Evolutionary conservation across 2,329 filamentous ascomycete species (phyloP).

Genomic region (Fusarium citri): DNA sequence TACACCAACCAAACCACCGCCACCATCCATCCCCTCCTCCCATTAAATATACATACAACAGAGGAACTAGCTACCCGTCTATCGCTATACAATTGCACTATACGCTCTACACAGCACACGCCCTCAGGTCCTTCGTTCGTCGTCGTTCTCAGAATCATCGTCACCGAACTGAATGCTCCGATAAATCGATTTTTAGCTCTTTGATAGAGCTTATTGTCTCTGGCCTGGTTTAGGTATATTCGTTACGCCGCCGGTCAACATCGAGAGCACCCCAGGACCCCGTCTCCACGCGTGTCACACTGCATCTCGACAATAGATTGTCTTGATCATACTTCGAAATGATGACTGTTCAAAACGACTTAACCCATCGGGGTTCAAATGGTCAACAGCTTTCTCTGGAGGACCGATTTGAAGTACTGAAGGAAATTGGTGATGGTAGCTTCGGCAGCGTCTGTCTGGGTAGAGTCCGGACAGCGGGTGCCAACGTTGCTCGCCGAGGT

Average conservation of each 20-base stretch:
- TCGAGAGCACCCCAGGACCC: constrained; percentile 33
- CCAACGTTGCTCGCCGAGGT: constrained; percentile 87
- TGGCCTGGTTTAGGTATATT: constrained; percentile 45
- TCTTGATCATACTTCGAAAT: constrained; percentile 48
- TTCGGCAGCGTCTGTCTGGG: constrained; percentile 96
- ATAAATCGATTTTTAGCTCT: constrained; percentile 51
- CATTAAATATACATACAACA: constrained; percentile 11
- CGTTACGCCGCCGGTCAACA: constrained; percentile 32
- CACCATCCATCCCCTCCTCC: constrained; percentile 1
- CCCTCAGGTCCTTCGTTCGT: constrained; percentile 23
- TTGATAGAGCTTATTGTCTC: constrained; percentile 50
- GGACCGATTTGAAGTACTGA: constrained; percentile 95
- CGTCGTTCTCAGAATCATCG: constrained; percentile 18
- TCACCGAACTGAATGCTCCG: constrained; percentile 52
- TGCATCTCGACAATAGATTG: constrained; percentile 36
- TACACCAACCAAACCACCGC: constrained; percentile 12
- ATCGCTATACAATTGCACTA: constrained; percentile 27
- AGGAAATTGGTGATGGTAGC: constrained; percentile 98
- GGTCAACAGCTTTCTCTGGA: constrained; percentile 77
- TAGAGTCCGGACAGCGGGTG: constrained; percentile 89
- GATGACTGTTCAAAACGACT: constrained; percentile 84
- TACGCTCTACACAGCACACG: constrained; percentile 17
- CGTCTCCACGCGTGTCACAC: constrained; percentile 34
- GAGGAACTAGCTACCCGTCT: constrained; percentile 4
- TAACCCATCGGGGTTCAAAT: constrained; percentile 74